These are phyloP conservation scores for Sporothrix globosa DNA, from an alignment of 2,329 filamentous ascomycete species.

Conservation along the genomic window DNA sequence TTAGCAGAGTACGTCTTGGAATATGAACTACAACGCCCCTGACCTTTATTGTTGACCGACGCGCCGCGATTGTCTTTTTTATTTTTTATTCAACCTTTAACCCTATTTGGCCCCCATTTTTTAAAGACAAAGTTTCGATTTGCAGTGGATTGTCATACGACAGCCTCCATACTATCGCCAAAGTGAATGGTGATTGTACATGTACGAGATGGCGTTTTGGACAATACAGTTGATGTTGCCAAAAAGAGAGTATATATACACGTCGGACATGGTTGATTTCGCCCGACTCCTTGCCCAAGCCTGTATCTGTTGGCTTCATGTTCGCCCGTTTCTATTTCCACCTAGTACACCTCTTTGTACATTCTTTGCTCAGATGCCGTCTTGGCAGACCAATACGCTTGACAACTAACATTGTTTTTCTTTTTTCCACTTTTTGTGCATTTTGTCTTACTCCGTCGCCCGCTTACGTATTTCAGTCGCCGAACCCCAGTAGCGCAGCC, in stretches of 20 bases:
- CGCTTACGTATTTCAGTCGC: not conserved
- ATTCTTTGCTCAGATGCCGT: not conserved
- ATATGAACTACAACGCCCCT: too few species aligned
- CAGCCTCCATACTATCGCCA: not conserved
- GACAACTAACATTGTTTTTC: not conserved
- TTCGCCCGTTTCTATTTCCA: not conserved
- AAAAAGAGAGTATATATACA: not conserved
- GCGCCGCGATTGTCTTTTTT: too few species aligned
- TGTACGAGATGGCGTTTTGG: not conserved
- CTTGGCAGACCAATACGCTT: not conserved
- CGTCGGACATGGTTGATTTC: not conserved
- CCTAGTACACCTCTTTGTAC: not conserved
- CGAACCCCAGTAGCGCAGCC: constrained; percentile 7
- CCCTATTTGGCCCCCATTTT: too few species aligned
- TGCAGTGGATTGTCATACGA: not conserved
- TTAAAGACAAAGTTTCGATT: too few species aligned
- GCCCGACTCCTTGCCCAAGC: too few species aligned
- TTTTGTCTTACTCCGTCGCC: not conserved
- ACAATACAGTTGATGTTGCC: not conserved
- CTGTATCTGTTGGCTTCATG: not conserved
- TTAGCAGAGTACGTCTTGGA: too few species aligned
- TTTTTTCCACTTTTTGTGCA: not conserved
- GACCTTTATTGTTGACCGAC: too few species aligned
- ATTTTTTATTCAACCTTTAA: too few species aligned
- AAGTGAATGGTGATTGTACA: not conserved